These are phyloP conservation scores for Phytophthora pini DNA, from an alignment of 352 stramenopile genomes.

Conservation along the genomic window DNA sequence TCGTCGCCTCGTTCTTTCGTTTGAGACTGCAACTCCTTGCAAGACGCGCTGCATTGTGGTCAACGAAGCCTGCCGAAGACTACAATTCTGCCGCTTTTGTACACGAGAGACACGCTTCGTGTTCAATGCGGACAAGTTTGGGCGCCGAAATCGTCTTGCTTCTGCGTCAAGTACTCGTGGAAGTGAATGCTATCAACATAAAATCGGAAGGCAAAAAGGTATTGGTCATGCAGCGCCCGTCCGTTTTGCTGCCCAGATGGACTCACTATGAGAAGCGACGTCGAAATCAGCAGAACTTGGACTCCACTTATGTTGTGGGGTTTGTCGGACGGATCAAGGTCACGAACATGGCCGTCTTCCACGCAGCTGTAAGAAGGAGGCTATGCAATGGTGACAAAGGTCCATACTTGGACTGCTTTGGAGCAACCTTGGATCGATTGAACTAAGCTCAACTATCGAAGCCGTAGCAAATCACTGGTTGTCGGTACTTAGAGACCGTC, in stretches of 20 bases:
- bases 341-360: constrained; percentile 1
- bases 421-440: no score
- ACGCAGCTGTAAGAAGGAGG: not conserved
- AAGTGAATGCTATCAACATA: not conserved
- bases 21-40: not conserved
- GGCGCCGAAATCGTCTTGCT: constrained; percentile 10
- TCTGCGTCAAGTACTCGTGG: constrained; percentile 1
- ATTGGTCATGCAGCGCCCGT: not conserved
- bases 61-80: constrained; percentile 2
- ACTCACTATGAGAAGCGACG: constrained; percentile 8
- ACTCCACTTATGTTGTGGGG: no score
- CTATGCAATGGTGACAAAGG: not conserved
- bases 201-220: not conserved
- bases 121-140: not conserved
- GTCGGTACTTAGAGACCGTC: not conserved
- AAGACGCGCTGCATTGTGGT: no score
- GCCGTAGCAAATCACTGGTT: no score
- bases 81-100: not conserved
- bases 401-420: no score
- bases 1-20: not conserved
- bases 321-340: constrained; percentile 6
- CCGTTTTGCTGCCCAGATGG: not conserved
- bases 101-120: not conserved
- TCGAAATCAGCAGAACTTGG: not conserved
- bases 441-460: no score